Evolutionary conservation across 2,329 filamentous ascomycete species (phyloP).

Genomic region (Cladosporium sp.): DNA sequence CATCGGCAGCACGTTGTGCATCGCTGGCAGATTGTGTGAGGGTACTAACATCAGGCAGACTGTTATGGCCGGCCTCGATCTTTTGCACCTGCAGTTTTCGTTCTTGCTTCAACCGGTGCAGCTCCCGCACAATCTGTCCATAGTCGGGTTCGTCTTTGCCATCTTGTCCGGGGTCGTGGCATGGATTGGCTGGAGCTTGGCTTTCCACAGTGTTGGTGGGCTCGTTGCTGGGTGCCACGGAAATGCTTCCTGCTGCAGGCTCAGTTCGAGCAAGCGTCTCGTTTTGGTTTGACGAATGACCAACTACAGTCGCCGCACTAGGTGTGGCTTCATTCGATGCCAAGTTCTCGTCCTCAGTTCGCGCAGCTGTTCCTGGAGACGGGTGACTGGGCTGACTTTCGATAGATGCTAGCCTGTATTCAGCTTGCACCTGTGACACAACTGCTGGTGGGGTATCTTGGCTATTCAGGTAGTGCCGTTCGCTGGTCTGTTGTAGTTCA

Average conservation of each 20-base stretch:
- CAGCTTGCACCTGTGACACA: no score
- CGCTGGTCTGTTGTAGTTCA: no score
- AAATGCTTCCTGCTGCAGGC: neutral
- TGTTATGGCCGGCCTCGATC: slow-evolving; percentile 23
- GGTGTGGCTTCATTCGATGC: neutral
- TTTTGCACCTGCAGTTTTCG: slow-evolving; percentile 28
- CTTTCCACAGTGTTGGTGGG: neutral
- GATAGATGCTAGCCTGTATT: no score
- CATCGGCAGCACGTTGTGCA: neutral
- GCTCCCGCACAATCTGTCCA: neutral
- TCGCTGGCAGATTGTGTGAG: neutral
- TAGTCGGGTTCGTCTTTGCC: neutral
- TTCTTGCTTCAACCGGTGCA: neutral
- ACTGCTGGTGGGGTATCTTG: no score
- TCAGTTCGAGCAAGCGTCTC: neutral
- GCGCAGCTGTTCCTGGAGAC: neutral
- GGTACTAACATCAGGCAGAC: neutral
- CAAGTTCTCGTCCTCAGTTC: neutral
- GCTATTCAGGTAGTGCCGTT: no score
- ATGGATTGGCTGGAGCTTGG: neutral
- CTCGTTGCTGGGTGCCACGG: neutral
- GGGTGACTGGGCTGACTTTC: neutral
- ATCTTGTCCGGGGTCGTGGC: neutral
- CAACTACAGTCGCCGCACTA: neutral
- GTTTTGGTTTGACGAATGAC: neutral